Base-by-base conservation (phyloP, 1,139 yeast species). In the Suhomyces anneliseae region DNA sequence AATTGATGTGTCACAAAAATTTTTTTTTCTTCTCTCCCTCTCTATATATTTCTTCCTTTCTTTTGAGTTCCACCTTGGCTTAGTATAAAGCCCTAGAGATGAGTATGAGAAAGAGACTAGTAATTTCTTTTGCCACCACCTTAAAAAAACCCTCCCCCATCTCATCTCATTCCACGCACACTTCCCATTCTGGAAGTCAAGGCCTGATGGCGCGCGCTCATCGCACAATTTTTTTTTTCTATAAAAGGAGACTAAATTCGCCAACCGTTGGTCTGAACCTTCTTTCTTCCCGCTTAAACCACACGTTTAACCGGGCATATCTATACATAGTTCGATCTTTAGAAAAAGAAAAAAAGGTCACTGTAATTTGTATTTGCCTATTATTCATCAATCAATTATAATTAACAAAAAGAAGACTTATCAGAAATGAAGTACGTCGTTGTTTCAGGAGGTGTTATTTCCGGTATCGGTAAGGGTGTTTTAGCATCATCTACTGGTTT, bases 391-490 rank as follows among this genome's bases (percentile, higher is more conserved):
- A 26, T 37, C 14, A 31, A 29, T 29, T 11, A 41, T 37, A 36
- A 34, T 34, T 15, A 15, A 8, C 15, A 14, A 14, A 14, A 14
- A 14, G 15, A 14, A 14, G 15, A 14, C 15, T 14, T 14, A 29
- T 26, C 29, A 38, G 27, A 27, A 26, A 92, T 93, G 99, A 93
- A 93, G 74, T 93, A 90, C 96, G 98, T 93, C 63, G 96, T 93
- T 62, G 99, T 93, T 44, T 92, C 98, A 52, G 99, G 99, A 69
- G 99, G 90, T 81, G 99, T 93, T 60, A 93, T 93, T 60, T 89
- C 97, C 59, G 99, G 99, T 73, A 93, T 93, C 66, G 99, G 99
- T 68, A 93, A 93, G 70, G 99, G 98, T 67, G 97, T 92, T 55
- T 79, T 92, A 52, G 96, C 99, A 50, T 90, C 98, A 36, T 90